A percentile compares a stretch with the other conserved stretches of the same genome.
phyloP scores from a whole-genome alignment of 2,329 filamentous ascomycete species.

The Colletotrichum eleusines region DNA sequence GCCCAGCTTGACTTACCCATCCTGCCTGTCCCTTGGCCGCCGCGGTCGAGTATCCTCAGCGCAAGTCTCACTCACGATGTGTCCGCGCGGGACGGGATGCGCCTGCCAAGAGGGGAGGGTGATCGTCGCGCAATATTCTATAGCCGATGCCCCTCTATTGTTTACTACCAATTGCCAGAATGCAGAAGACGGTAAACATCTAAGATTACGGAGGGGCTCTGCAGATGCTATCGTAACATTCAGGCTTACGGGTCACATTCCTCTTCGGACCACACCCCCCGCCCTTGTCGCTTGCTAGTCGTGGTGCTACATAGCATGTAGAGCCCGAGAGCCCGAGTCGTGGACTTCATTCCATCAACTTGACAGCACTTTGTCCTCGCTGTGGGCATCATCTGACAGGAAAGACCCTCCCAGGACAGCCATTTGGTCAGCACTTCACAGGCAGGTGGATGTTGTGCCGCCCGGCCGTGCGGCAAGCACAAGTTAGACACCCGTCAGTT shows the following conservation, averaged over 20 bases:
- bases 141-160: conserved; percentile 34
- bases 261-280: conserved; percentile 26
- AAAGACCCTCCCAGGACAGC: conserved; percentile 45
- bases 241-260: conserved; percentile 28
- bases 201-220: conserved; percentile 43
- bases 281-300: conserved; percentile 18
- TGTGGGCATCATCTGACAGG: conserved; percentile 15
- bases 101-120: conserved; percentile 36
- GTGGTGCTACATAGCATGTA: too few relatives aligned
- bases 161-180: conserved; percentile 35
- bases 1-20: conserved; percentile 24
- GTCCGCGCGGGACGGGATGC: conserved; percentile 31
- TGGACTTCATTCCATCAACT: conserved; percentile 1
- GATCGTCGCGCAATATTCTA: conserved; percentile 35
- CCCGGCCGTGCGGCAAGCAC: conserved; percentile 38
- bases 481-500: conserved; percentile 33
- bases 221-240: conserved; percentile 38
- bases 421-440: conserved; percentile 45
- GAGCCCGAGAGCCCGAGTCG: conserved; percentile 34
- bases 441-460: conserved; percentile 38
- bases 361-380: conserved; percentile 2
- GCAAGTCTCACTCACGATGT: conserved; percentile 40
- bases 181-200: conserved; percentile 40
- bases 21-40: conserved; percentile 21
- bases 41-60: conserved; percentile 20